Percentiles rank a stretch among this genome's conserved stretches.
These are phyloP conservation scores for Coprinopsis cinerea DNA, from an alignment of 768 basidiomycete genomes.

Conservation along the genomic window DNA sequence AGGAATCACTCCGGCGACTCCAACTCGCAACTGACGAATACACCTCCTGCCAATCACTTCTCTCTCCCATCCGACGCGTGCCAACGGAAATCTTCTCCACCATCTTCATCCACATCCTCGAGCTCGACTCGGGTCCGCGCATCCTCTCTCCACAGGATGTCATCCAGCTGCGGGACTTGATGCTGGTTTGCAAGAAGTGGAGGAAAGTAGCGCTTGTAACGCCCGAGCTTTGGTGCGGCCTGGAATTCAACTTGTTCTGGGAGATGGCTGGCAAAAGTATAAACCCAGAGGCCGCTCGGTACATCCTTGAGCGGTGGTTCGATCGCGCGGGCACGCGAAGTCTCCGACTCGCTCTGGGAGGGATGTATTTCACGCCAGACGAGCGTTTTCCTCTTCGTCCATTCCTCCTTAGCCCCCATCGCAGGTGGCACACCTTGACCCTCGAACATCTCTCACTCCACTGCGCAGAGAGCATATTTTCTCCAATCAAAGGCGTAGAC, in stretches of 20 bases:
- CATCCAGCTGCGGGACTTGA: not conserved
- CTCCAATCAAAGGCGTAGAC: no score
- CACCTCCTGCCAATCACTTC: not conserved
- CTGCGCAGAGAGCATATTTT: no score
- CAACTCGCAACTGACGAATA: not conserved
- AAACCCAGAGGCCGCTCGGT: not conserved
- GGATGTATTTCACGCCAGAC: no score
- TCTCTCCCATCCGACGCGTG: not conserved
- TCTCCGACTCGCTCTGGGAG: no score
- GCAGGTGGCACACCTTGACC: no score
- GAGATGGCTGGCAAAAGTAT: not conserved
- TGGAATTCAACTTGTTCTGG: no score
- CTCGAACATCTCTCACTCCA: no score
- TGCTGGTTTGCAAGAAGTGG: not conserved
- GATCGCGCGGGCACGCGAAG: not conserved
- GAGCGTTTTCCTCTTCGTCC: no score
- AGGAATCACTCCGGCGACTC: not conserved
- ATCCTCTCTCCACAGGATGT: not conserved
- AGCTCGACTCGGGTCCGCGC: not conserved
- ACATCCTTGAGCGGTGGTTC: not conserved
- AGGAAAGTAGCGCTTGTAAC: not conserved
- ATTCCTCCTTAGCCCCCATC: no score
- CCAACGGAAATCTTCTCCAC: constrained; percentile 1
- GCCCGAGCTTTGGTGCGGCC: not conserved
- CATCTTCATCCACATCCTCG: not conserved